Conservation (phyloP, 768 basidiomycete genomes). For the Candolleomyces aberdarensis region DNA sequence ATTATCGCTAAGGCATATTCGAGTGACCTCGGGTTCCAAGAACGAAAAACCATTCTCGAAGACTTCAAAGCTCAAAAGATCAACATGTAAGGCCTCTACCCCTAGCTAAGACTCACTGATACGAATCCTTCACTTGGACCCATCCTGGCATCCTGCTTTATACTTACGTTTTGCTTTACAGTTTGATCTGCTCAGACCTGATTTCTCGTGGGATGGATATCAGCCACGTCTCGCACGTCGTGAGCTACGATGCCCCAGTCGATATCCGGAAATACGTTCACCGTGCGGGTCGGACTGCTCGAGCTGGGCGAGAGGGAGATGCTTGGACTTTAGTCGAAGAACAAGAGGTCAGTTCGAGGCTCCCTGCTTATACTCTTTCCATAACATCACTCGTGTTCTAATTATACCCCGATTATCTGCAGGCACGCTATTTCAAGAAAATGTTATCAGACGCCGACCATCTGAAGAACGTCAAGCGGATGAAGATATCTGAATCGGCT, state of each 20-base stretch:
- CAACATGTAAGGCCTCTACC: slow-evolving; percentile 84
- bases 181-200: slow-evolving; percentile 94
- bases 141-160: neutral
- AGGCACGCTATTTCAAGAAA: slow-evolving; percentile 87
- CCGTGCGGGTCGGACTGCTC: slow-evolving; percentile 92
- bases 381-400: neutral
- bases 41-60: slow-evolving; percentile 75
- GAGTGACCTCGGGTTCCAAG: slow-evolving; percentile 70
- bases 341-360: slow-evolving; percentile 60
- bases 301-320: slow-evolving; percentile 83
- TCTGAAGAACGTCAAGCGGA: slow-evolving; percentile 61
- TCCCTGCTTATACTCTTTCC: neutral
- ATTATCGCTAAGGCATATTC: slow-evolving; percentile 85
- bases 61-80: slow-evolving; percentile 80
- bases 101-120: too few relatives aligned
- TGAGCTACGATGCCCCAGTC: slow-evolving; percentile 94
- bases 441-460: slow-evolving; percentile 77
- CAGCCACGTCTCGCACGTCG: slow-evolving; percentile 85
- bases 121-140: too few relatives aligned
- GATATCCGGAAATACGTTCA: slow-evolving; percentile 99
- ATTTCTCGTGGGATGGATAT: slow-evolving; percentile 96
- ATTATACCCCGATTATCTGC: neutral
- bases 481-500: slow-evolving; percentile 62
- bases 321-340: slow-evolving; percentile 97
- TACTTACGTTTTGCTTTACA: slow-evolving; percentile 25